These are phyloP conservation scores for Starmerella etchellsii DNA, from an alignment of 805 yeast species.

Conservation along the genomic window DNA sequence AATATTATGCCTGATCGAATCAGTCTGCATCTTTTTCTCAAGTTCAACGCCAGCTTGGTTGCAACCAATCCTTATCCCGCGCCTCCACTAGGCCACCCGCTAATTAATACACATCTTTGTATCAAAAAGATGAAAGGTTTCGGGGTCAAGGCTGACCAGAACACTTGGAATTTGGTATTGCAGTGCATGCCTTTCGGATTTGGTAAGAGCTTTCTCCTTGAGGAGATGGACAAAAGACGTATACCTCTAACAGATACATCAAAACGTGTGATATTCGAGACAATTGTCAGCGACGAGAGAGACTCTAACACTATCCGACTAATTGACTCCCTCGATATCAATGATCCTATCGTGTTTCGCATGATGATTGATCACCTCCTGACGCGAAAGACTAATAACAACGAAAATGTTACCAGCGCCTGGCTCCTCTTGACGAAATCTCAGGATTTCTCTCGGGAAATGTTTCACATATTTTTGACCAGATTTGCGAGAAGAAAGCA, in stretches of 20 bases:
- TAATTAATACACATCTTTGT: slow-evolving; percentile 5
- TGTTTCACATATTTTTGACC: slow-evolving; percentile 10
- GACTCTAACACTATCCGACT: not conserved
- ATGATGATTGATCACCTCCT: slow-evolving; percentile 5
- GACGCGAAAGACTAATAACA: slow-evolving; percentile 1
- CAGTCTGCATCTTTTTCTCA: slow-evolving; percentile 12
- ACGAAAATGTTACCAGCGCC: slow-evolving; percentile 11
- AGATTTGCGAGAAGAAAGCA: slow-evolving; percentile 11
- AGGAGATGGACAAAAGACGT: slow-evolving; percentile 18
- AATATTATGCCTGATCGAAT: slow-evolving; percentile 4
- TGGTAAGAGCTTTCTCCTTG: slow-evolving; percentile 19
- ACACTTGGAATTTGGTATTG: slow-evolving; percentile 18
- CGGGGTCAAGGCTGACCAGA: slow-evolving; percentile 8
- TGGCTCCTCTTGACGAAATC: slow-evolving; percentile 1
- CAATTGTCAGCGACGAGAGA: slow-evolving; percentile 3
- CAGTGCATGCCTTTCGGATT: slow-evolving; percentile 20
- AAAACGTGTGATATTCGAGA: slow-evolving; percentile 3
- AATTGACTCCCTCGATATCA: slow-evolving; percentile 3
- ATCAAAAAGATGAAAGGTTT: slow-evolving; percentile 5
- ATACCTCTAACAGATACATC: slow-evolving; percentile 12
- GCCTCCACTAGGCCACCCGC: slow-evolving; percentile 11
- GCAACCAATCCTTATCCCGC: slow-evolving; percentile 11
- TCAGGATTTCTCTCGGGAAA: slow-evolving; percentile 1
- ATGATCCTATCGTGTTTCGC: slow-evolving; percentile 5
- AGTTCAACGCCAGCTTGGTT: slow-evolving; percentile 9